phyloP scores from a whole-genome alignment of 768 basidiomycete genomes.

The Calocybe gangraenosa region DNA sequence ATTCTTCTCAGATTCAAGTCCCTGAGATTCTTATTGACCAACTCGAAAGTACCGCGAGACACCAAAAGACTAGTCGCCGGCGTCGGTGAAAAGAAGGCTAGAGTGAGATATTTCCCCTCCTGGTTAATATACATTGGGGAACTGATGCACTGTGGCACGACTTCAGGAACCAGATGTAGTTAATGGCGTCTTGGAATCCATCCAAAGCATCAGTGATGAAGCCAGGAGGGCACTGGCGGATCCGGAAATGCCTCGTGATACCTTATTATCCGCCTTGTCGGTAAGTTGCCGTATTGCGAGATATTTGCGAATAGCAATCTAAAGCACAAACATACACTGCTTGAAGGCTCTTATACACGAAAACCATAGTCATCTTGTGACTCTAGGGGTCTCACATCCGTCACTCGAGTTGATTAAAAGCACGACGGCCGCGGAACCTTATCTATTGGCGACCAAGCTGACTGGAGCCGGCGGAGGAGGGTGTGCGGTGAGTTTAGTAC shows the following conservation, averaged over 20 bases:
- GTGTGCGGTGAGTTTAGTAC: conserved; percentile 94
- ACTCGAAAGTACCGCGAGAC: conserved; percentile 90
- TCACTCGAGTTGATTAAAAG: conserved; percentile 75
- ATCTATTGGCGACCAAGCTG: conserved; percentile 82
- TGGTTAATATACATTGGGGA: conserved; percentile 1
- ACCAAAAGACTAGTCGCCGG: conserved; percentile 92
- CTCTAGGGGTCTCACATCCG: conserved; percentile 90
- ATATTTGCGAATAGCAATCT: no score
- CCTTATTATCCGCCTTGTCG: conserved; percentile 63
- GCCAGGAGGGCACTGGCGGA: conserved; percentile 73
- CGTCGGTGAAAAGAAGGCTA: conserved; percentile 68
- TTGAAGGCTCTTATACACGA: conserved; percentile 74
- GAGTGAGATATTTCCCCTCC: conserved; percentile 34
- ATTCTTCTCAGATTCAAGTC: conserved; percentile 72
- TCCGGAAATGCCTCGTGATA: conserved; percentile 61
- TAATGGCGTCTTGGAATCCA: conserved; percentile 68
- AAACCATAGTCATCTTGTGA: conserved; percentile 83
- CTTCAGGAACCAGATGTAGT: conserved; percentile 81
- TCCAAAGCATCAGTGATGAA: conserved; percentile 83
- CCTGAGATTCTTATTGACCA: conserved; percentile 83
- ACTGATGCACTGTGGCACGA: conserved; percentile 8
- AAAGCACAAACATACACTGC: no score
- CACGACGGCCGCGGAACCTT: conserved; percentile 61
- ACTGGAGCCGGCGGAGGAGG: conserved; percentile 98
- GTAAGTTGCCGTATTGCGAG: conserved; percentile 39